Conservation (phyloP, 495 filamentous ascomycete genomes). For the Lepraria neglecta region DNA sequence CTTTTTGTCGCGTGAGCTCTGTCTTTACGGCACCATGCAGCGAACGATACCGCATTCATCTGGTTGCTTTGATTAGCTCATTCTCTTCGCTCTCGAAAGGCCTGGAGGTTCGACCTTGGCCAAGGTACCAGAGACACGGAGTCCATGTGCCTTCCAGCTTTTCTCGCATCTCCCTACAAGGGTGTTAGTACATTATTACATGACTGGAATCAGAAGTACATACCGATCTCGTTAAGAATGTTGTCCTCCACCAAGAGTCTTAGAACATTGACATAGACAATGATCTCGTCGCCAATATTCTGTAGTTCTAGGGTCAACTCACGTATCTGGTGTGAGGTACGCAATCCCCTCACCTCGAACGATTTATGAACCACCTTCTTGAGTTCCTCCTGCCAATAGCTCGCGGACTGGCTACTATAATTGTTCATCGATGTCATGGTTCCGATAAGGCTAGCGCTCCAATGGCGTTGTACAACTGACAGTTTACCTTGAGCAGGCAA, state of each 20-base stretch:
- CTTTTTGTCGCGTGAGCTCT: neutral
- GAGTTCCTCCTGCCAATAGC: conserved; percentile 5
- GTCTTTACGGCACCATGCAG: conserved; percentile 4
- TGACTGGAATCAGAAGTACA: neutral
- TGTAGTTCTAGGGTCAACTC: neutral
- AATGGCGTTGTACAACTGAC: conserved; percentile 2
- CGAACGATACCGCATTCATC: neutral
- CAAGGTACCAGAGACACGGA: neutral
- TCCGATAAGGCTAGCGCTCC: neutral
- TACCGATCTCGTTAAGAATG: neutral
- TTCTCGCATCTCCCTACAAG: neutral
- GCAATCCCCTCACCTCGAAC: neutral
- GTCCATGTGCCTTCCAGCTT: neutral
- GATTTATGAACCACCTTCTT: neutral
- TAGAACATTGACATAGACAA: neutral
- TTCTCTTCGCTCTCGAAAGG: neutral
- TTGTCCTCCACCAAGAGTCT: neutral
- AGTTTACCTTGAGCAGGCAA: neutral
- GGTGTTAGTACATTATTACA: neutral
- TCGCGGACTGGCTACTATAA: neutral
- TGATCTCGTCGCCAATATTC: neutral
- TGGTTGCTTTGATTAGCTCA: neutral
- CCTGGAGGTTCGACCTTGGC: neutral
- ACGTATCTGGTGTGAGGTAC: neutral
- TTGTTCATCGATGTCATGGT: neutral